Evolutionary conservation across 331 rosid species (phyloP).

Genomic region (Rhamnella rubrinervis): DNA sequence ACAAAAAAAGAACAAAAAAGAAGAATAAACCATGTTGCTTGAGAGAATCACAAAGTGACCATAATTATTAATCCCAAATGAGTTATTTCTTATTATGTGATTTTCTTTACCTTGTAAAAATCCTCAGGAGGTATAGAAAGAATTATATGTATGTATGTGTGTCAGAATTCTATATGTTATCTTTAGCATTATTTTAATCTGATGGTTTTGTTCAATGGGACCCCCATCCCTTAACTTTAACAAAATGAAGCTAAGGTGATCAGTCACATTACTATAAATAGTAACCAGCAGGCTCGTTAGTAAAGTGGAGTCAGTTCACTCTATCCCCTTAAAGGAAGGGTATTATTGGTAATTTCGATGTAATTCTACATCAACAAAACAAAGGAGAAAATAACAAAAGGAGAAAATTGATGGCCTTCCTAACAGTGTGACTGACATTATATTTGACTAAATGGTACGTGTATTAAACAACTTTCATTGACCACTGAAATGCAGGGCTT

Average conservation of each 20-base stretch:
- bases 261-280: not conserved
- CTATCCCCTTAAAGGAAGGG: not conserved
- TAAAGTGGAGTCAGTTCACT: not conserved
- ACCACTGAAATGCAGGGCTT: constrained; percentile 8
- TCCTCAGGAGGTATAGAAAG: not conserved
- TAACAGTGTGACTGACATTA: constrained; percentile 4
- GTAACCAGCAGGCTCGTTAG: not conserved
- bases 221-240: not conserved
- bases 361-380: not conserved
- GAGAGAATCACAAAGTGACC: not conserved
- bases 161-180: not conserved
- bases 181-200: too few species aligned
- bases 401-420: not conserved
- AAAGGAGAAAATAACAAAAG: not conserved
- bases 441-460: constrained; percentile 17
- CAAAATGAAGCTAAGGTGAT: constrained; percentile 5
- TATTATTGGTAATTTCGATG: not conserved
- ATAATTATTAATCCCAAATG: not conserved
- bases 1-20: not conserved
- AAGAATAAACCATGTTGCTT: not conserved
- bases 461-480: constrained; percentile 6
- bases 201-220: too few species aligned
- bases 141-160: too few species aligned
- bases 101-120: not conserved
- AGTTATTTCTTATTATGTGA: not conserved